Evolutionary conservation across 306 rosid genomes (phyloP), one percentile per base, ranked within the genome.

Genomic region (Pterocarpus macrocarpus): DNA sequence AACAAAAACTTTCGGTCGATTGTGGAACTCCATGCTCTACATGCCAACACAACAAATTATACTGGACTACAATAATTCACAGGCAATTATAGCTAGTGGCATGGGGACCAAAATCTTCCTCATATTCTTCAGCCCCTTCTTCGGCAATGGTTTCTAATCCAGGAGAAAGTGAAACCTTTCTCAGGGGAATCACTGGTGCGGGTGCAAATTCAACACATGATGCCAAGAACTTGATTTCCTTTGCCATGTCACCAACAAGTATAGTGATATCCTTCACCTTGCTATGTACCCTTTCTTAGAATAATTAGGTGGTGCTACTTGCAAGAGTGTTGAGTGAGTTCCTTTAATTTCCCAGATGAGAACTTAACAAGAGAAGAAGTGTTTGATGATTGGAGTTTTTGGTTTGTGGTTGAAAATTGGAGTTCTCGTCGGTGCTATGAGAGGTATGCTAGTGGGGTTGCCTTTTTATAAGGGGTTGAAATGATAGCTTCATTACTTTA

Each of bases 181-280:
- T 62, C 28, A 53, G 80, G 8, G 71, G 68, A 71, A 90, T 86
- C 71, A 92, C 33, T 49, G 80, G 74, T 45, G 88, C 73, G 8
- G 93, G 97, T n/a, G 82, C 90, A 45, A 74, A 84, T 83, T 90
- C 95, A 57, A 80, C 30, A 90, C 82, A 86, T 2, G 41, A 86
- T 49, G 69, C 83, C 84, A 89, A 78, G 0, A 33, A 49, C 55
- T 76, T 77, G 12, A 78, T 86, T 75, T 49, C 53, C 77, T 80
- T 88, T 65, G 77, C 89, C 97, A 87, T 92, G 45, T 53, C 63
- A 32, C 68, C 44, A 72, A 65, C 75, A 63, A 36, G 4, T 3
- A 1, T 7, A 34, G 13, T 15, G 5, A 5, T 38, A 34, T 1
- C 58, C 55, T 69, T 57, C 12, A 38, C 14, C 5, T 16, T 67